These are phyloP conservation scores for Rasamsonia emersonii DNA, from an alignment of 2,329 filamentous ascomycete genomes.

Conservation along the genomic window DNA sequence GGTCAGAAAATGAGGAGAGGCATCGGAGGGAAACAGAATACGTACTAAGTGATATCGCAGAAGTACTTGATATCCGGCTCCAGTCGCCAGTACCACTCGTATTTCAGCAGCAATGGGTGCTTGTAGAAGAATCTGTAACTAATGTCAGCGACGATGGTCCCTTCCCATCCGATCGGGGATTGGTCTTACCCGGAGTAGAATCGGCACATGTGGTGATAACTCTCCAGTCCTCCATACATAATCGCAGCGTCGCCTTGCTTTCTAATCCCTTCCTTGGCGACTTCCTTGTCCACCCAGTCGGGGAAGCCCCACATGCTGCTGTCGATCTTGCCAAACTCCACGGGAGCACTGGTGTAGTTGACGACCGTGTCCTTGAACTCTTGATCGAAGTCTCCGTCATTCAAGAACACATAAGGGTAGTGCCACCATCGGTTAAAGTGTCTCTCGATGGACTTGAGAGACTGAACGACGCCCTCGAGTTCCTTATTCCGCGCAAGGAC, in stretches of 20 bases:
- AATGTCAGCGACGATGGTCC: slow-evolving; percentile 11
- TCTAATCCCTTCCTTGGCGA: slow-evolving; percentile 89
- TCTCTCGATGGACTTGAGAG: slow-evolving; percentile 92
- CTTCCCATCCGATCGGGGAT: too few species aligned
- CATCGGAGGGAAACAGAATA: slow-evolving; percentile 7
- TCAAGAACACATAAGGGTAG: slow-evolving; percentile 97
- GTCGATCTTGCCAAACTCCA: slow-evolving; percentile 92
- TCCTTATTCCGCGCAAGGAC: slow-evolving; percentile 95
- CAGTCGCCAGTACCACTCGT: slow-evolving; percentile 99
- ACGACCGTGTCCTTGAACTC: slow-evolving; percentile 80
- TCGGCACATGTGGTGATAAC: slow-evolving; percentile 97
- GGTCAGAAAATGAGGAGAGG: slow-evolving; percentile 22
- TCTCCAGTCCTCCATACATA: slow-evolving; percentile 99
- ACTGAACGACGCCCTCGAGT: slow-evolving; percentile 89
- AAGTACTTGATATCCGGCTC: slow-evolving; percentile 99
- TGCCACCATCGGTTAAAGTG: slow-evolving; percentile 99
- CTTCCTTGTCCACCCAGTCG: slow-evolving; percentile 89
- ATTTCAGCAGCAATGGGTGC: slow-evolving; percentile 87
- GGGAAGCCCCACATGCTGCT: slow-evolving; percentile 91
- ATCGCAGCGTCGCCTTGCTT: slow-evolving; percentile 96
- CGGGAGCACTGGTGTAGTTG: slow-evolving; percentile 79
- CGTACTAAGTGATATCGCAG: slow-evolving; percentile 97
- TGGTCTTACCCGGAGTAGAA: slow-evolving; percentile 97
- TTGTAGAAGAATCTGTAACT: slow-evolving; percentile 79
- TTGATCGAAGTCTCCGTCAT: slow-evolving; percentile 93